These are phyloP conservation scores for Lasiosphaeria ovina DNA, from an alignment of 495 filamentous ascomycete species.

Conservation along the genomic window DNA sequence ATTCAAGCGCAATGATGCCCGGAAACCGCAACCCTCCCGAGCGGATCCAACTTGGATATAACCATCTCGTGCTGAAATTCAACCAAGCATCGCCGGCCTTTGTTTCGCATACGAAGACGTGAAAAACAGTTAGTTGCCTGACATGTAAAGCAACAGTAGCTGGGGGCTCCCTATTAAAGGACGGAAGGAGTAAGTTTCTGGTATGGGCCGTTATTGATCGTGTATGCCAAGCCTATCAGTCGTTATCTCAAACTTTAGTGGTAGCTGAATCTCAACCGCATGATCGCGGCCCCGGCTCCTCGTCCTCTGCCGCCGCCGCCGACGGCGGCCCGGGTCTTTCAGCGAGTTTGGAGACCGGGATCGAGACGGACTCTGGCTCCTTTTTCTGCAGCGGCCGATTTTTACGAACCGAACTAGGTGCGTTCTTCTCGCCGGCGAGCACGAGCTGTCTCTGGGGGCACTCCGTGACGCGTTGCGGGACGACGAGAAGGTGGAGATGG, in stretches of 20 bases:
- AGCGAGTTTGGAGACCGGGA: constrained; percentile 29
- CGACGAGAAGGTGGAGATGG: constrained; percentile 14
- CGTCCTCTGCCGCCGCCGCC: constrained; percentile 36
- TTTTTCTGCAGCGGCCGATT: constrained; percentile 23
- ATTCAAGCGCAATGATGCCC: too few species aligned
- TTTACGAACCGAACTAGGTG: constrained; percentile 29
- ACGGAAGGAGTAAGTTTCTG: not conserved
- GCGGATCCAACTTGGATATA: too few species aligned
- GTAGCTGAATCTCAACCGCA: not conserved
- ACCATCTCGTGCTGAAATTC: too few species aligned
- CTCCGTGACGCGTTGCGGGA: constrained; percentile 28
- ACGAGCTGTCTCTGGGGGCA: constrained; percentile 17
- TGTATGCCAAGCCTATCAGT: not conserved
- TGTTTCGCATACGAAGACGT: too few species aligned
- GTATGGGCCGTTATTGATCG: not conserved
- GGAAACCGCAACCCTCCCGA: too few species aligned
- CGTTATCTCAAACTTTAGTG: not conserved
- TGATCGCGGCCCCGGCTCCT: constrained; percentile 35
- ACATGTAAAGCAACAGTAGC: too few species aligned
- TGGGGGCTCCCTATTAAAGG: not conserved
- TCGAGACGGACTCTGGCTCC: constrained; percentile 38
- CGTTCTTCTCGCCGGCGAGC: constrained; percentile 32
- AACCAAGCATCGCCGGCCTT: too few species aligned
- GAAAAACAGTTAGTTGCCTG: too few species aligned
- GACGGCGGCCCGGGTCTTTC: constrained; percentile 16